phyloP scores from a whole-genome alignment of 208 protist genomes.

The Crithidia expoeki region DNA sequence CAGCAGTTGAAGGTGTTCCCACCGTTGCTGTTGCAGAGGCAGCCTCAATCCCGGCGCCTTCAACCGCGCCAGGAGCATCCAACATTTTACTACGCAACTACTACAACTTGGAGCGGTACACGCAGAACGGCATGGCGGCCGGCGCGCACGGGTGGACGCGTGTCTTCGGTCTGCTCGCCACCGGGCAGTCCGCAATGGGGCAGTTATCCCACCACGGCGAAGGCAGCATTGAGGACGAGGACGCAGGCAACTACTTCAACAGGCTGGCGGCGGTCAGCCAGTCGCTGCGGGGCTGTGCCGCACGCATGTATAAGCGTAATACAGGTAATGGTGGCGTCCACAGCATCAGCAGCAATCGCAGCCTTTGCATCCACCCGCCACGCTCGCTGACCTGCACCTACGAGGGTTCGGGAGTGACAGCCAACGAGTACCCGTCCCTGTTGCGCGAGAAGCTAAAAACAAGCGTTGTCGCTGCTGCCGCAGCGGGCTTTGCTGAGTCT shows the following conservation, averaged over 20 bases:
- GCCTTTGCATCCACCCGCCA: background rate
- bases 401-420: conserved; percentile 12
- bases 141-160: conserved; percentile 52
- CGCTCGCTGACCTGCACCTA: conserved; percentile 29
- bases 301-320: background rate
- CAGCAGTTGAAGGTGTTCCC: background rate
- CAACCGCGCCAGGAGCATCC: background rate
- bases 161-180: conserved; percentile 39
- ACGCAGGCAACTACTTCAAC: background rate
- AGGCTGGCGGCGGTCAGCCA: conserved; percentile 6
- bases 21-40: background rate
- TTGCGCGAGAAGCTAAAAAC: background rate
- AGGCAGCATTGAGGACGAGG: background rate
- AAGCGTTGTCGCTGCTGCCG: background rate
- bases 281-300: background rate
- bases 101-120: conserved; percentile 34
- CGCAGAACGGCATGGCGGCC: conserved; percentile 31
- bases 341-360: background rate
- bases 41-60: background rate
- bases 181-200: background rate
- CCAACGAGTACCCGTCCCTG: conserved; percentile 4
- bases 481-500: background rate
- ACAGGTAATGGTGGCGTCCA: background rate
- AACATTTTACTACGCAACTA: conserved; percentile 15
- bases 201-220: conserved; percentile 1